Evolutionary conservation across 345 rosid species (phyloP).

Genomic region (Gossypium turneri): DNA sequence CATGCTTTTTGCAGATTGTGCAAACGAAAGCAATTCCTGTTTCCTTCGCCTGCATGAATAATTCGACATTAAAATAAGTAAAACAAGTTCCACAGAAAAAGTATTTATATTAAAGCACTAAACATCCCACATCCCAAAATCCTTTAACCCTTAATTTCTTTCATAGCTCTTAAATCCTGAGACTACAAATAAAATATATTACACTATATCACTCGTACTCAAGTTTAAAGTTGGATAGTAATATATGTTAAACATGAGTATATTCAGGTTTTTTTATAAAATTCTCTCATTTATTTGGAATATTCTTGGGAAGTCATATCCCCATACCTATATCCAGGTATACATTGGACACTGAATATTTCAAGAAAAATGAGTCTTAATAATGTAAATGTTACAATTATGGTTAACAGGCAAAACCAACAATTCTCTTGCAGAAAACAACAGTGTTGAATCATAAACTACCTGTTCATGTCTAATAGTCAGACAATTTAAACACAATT

Average conservation of each 20-base stretch:
- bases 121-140: background rate
- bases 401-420: background rate
- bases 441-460: background rate
- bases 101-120: constrained; percentile 2
- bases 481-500: background rate
- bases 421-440: background rate
- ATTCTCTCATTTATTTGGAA: background rate
- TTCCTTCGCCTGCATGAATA: constrained; percentile 51
- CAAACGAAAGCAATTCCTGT: constrained; percentile 61
- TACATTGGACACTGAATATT: background rate
- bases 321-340: background rate
- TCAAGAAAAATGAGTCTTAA: background rate
- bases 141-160: background rate
- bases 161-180: background rate
- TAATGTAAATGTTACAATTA: background rate
- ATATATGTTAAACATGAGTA: background rate
- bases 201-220: background rate
- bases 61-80: constrained; percentile 11
- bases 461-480: background rate
- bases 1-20: constrained; percentile 48
- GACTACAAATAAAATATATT: background rate
- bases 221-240: background rate
- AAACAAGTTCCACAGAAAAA: background rate
- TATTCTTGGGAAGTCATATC: background rate
- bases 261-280: background rate